Conservation (phyloP, 176 grass and related monocot species). For the Rhynchospora breviuscula region DNA sequence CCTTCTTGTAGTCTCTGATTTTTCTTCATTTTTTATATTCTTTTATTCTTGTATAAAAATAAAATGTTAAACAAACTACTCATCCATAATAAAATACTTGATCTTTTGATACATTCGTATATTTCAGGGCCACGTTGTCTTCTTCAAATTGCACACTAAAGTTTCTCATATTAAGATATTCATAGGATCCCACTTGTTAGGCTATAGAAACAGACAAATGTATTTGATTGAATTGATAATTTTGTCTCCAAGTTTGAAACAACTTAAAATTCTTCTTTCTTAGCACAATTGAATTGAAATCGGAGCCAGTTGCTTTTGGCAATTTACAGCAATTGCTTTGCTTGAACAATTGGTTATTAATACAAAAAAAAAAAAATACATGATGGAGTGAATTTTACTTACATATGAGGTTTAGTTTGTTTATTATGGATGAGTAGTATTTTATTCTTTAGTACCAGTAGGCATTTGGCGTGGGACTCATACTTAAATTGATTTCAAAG, state of each 20-base stretch:
- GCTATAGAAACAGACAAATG: not conserved
- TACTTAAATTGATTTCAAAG: too few relatives aligned
- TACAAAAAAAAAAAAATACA: not conserved
- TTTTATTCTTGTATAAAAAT: too few relatives aligned
- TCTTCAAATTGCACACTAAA: not conserved
- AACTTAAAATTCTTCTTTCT: not conserved
- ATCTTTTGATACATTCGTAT: not conserved
- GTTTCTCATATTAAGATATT: not conserved
- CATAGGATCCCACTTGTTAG: too few relatives aligned
- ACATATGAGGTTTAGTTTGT: too few relatives aligned
- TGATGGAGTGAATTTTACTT: too few relatives aligned
- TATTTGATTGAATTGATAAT: not conserved
- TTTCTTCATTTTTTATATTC: too few relatives aligned
- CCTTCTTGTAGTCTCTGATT: too few relatives aligned
- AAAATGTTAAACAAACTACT: too few relatives aligned
- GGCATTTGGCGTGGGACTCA: too few relatives aligned
- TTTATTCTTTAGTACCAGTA: too few relatives aligned
- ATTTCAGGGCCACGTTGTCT: not conserved
- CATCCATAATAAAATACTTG: too few relatives aligned
- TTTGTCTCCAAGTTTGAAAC: not conserved
- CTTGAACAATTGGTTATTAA: conserved; percentile 16
- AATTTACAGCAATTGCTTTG: not conserved
- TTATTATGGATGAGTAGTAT: too few relatives aligned
- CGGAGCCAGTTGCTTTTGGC: not conserved
- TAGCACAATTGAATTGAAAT: not conserved